phyloP scores from a whole-genome alignment of 768 basidiomycete species.

The Russula abietina region DNA sequence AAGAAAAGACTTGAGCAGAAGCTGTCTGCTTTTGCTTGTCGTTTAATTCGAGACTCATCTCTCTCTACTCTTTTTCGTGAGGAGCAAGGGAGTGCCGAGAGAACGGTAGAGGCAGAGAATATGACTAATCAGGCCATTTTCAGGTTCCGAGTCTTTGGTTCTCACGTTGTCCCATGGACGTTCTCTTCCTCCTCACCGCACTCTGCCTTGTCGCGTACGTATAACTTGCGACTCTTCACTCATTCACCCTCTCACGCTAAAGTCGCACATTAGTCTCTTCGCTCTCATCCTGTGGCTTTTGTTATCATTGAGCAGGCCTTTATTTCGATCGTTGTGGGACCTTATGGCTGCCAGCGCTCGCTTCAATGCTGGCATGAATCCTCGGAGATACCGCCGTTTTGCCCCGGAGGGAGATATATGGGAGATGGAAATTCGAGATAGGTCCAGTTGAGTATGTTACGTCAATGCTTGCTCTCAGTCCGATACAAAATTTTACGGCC shows the following conservation, averaged over 20 bases:
- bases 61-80: not conserved
- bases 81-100: not conserved
- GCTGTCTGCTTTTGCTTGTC: not conserved
- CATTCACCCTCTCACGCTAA: not conserved
- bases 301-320: slow-evolving; percentile 56
- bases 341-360: slow-evolving; percentile 40
- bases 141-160: not conserved
- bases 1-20: not conserved
- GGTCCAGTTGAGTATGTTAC: slow-evolving; percentile 25
- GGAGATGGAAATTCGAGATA: slow-evolving; percentile 52
- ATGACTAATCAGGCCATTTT: slow-evolving; percentile 9
- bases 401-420: slow-evolving; percentile 48
- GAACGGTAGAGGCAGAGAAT: not conserved
- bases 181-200: not conserved
- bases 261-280: slow-evolving; percentile 35
- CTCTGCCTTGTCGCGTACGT: slow-evolving; percentile 10
- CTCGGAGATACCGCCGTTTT: slow-evolving; percentile 35
- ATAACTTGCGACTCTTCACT: not conserved
- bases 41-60: not conserved
- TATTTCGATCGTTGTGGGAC: slow-evolving; percentile 40
- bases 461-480: not conserved
- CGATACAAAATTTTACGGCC: not conserved
- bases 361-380: slow-evolving; percentile 24
- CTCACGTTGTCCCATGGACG: not conserved
- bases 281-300: slow-evolving; percentile 58